Evolutionary conservation across 257 asterid genomes (phyloP).

Genomic region (Nicotiana otophora): DNA sequence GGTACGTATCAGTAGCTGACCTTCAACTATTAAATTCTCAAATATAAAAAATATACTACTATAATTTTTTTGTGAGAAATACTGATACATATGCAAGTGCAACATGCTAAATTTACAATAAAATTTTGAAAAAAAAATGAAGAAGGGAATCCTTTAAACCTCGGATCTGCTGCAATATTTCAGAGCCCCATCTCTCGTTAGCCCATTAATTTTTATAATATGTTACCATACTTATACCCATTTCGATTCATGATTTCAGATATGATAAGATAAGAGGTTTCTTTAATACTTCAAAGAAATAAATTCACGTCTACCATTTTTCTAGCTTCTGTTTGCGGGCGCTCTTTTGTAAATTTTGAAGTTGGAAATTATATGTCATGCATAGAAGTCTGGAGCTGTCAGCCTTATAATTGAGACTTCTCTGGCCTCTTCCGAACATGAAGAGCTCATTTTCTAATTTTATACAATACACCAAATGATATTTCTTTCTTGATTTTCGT

Average conservation of each 20-base stretch:
- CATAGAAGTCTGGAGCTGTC: conserved; percentile 3
- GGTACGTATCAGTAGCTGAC: background rate
- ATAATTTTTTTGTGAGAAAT: background rate
- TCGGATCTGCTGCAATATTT: conserved; percentile 33
- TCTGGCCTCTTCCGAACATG: background rate
- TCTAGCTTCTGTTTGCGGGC: background rate
- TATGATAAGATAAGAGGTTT: conserved; percentile 21
- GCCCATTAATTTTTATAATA: conserved; percentile 5
- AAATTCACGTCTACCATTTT: background rate
- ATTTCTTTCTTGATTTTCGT: background rate
- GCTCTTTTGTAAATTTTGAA: background rate
- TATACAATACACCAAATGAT: background rate
- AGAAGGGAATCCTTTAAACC: background rate
- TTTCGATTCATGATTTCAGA: conserved; percentile 20
- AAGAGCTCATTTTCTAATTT: background rate
- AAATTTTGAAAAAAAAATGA: too few relatives aligned
- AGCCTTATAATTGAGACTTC: background rate
- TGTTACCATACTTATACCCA: conserved; percentile 11
- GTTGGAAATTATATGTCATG: background rate
- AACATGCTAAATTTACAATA: background rate
- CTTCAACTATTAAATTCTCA: background rate
- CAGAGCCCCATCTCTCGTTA: conserved; percentile 11
- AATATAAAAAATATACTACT: background rate
- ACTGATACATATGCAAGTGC: background rate
- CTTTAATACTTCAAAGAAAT: background rate